A percentile compares a stretch with the other conserved stretches of the same genome.
Evolutionary conservation across 257 asterid species (phyloP).

Genomic region (Nicotiana sylvestris): DNA sequence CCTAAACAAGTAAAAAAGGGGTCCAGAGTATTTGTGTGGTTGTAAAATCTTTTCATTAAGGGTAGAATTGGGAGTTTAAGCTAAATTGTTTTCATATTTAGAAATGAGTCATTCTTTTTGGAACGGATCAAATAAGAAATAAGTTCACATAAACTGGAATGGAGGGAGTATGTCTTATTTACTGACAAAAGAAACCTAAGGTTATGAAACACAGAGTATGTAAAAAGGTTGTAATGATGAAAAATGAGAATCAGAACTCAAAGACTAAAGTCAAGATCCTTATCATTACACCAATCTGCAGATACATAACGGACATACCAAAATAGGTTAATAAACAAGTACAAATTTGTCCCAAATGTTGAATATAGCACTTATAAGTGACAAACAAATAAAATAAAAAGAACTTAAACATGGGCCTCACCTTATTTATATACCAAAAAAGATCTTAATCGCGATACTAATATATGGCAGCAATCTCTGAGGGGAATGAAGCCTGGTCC

Average conservation of each 20-base stretch:
- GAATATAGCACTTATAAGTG: background rate
- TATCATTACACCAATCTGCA: constrained; percentile 6
- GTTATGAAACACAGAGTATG: background rate
- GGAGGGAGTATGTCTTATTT: background rate
- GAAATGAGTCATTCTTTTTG: too few relatives aligned
- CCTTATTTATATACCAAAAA: background rate
- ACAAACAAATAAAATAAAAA: background rate
- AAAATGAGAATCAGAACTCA: background rate
- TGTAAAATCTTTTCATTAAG: too few relatives aligned
- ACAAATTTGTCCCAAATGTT: background rate
- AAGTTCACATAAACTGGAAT: too few relatives aligned
- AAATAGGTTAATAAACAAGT: background rate
- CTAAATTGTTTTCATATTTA: too few relatives aligned
- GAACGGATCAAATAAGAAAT: too few relatives aligned
- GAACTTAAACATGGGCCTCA: background rate
- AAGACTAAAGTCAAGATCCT: constrained; percentile 9
- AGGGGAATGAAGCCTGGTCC: constrained; percentile 42
- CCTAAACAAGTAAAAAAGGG: too few relatives aligned
- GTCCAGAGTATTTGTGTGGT: too few relatives aligned
- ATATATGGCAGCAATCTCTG: constrained; percentile 9
- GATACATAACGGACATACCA: background rate
- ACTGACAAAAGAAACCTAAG: constrained; percentile 1
- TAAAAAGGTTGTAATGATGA: constrained; percentile 7
- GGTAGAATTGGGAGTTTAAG: too few relatives aligned
- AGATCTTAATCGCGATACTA: background rate